Evolutionary conservation across 768 basidiomycete species (phyloP).

Genomic region (Amanita inopinata): DNA sequence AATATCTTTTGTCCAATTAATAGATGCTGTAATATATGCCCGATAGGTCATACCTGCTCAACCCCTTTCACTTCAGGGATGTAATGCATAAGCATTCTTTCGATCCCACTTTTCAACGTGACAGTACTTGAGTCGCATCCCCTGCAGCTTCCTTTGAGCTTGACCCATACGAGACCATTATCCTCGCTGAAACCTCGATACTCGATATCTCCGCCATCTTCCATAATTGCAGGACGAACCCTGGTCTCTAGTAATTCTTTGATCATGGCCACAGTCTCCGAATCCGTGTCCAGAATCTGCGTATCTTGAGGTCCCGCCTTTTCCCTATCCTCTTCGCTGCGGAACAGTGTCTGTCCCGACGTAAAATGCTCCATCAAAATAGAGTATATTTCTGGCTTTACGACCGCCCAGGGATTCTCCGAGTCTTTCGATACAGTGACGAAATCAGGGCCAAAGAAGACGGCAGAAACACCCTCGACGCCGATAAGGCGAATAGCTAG

Average conservation of each 20-base stretch:
- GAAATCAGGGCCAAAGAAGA: constrained; percentile 98
- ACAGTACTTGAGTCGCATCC: constrained; percentile 93
- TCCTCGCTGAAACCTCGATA: constrained; percentile 87
- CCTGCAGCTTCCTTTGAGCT: constrained; percentile 94
- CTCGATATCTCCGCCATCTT: constrained; percentile 98
- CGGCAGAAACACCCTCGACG: constrained; percentile 77
- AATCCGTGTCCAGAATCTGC: constrained; percentile 85
- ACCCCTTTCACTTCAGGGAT: constrained; percentile 93
- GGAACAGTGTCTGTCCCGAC: constrained; percentile 79
- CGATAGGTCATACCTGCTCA: constrained; percentile 52
- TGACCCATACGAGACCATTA: constrained; percentile 70
- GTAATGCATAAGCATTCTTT: constrained; percentile 99
- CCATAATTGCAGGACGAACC: constrained; percentile 95
- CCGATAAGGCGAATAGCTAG: constrained; percentile 94
- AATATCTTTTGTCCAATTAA: constrained; percentile 48
- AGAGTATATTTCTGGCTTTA: constrained; percentile 96
- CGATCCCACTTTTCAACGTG: constrained; percentile 93
- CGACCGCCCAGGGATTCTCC: constrained; percentile 75
- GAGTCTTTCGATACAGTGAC: constrained; percentile 91
- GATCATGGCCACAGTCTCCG: constrained; percentile 97
- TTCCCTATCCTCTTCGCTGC: constrained; percentile 69
- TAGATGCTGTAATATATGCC: constrained; percentile 3
- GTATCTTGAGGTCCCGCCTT: constrained; percentile 90
- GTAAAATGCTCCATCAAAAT: constrained; percentile 97
- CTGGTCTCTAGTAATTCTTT: constrained; percentile 94